Percentiles rank a stretch among this genome's conserved stretches.
Conservation (phyloP, 371 early-diverging fungal species). For the Apophysomyces trapeziformis region DNA sequence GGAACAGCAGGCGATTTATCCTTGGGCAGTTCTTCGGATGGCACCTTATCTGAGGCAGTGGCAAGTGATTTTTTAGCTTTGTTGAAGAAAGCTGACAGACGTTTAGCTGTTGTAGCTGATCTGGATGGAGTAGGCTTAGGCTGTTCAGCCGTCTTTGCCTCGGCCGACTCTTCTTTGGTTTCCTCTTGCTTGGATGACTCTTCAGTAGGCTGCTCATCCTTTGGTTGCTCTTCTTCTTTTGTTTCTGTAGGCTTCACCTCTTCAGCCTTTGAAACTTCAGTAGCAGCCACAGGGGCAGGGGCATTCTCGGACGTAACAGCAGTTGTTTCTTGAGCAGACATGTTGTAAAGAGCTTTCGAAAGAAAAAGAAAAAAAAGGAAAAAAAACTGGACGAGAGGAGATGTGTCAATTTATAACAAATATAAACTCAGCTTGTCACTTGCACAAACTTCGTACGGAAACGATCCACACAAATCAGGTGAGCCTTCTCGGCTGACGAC, state of each 20-base stretch:
- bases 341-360: conserved; percentile 6
- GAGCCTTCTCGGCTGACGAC: conserved; percentile 14
- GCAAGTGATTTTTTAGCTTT: conserved; percentile 36
- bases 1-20: conserved; percentile 7
- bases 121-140: conserved; percentile 27
- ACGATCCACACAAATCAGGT: conserved; percentile 9
- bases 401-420: conserved; percentile 14
- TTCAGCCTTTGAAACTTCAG: not conserved
- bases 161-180: conserved; percentile 5
- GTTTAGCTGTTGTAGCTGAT: conserved; percentile 31
- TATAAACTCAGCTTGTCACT: conserved; percentile 13
- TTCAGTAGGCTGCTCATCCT: no score
- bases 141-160: conserved; percentile 4
- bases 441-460: conserved; percentile 5
- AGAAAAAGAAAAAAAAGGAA: conserved; percentile 15
- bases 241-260: not conserved
- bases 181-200: not conserved
- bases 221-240: conserved; percentile 1
- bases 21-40: conserved; percentile 13
- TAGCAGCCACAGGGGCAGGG: conserved; percentile 8
- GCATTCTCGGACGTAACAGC: not conserved
- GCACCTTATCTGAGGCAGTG: conserved; percentile 18
- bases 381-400: conserved; percentile 10
- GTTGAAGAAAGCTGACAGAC: conserved; percentile 26
- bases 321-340: conserved; percentile 9